Base-by-base conservation (phyloP, 768 basidiomycete species). In the Termitomyces sp. region DNA sequence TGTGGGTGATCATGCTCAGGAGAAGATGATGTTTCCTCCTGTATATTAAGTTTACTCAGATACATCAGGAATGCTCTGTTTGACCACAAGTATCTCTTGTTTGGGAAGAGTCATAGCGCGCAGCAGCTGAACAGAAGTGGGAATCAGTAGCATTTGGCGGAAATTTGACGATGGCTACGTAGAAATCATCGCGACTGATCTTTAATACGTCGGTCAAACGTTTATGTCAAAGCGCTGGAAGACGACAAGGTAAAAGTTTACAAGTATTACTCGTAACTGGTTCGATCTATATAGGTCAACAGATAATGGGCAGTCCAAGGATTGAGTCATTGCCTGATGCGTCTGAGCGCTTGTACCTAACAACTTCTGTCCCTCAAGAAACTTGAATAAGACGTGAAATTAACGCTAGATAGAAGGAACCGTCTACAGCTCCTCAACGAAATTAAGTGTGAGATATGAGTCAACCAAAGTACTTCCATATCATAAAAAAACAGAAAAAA, bases 401-500 rank as follows among this genome's bases (percentile, higher is more conserved):
- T 61, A 66, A 60, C 18, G 57, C 50, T 64, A 64, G 47, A 58
- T 62, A 64, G 50, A 61, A 62, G 54, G 36, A 61, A 55, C 63
- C 58, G 51, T 58, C 57, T 41, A 47, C 48, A 49, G 36, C 26
- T 46, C 55, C 53, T 40, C 56, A 47, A 49, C 30, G 44, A 35
- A n/a, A 40, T 12, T 38, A 36, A 23, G 28, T 32, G 7, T 46
- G 40, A 40, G 28, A 36, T 46, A 52, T 13, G 18, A 26, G n/a
- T 75, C 69, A 84, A 58, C 90, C 96, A 50, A 98, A 75, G 71
- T 94, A 98, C 65, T 83, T 83, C 89, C 93, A 92, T 66, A 98
- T 98, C 64, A 93, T 72, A 75, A 84, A 95, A 77, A 98, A 98
- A 74, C 89, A 93, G 73, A 97, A 79, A 70, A 98, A 89, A 10